These are phyloP conservation scores for Puccinia triticina DNA, from an alignment of 1,284 basidiomycete genomes.

Conservation along the genomic window DNA sequence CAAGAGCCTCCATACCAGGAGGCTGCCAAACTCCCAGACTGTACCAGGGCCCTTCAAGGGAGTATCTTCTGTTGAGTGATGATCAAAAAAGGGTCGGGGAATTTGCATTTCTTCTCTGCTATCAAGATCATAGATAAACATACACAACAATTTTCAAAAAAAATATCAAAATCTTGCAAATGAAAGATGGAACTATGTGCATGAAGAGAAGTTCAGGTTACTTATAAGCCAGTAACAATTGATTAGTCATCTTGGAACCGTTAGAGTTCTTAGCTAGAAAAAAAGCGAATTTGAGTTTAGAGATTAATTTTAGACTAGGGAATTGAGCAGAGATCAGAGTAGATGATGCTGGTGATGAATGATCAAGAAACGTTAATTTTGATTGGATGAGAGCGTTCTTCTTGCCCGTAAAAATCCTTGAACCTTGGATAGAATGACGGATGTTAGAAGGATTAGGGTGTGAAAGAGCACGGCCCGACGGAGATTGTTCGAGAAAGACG, in stretches of 20 bases:
- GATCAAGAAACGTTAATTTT: constrained; percentile 17
- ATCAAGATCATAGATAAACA: too few species aligned
- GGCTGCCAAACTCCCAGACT: too few species aligned
- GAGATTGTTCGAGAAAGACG: not conserved
- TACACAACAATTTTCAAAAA: too few species aligned
- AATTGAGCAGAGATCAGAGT: not conserved
- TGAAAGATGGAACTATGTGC: too few species aligned
- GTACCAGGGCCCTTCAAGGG: too few species aligned
- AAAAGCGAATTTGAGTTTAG: constrained; percentile 37
- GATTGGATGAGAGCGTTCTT: constrained; percentile 16
- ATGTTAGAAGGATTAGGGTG: not conserved
- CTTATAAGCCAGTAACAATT: constrained; percentile 16
- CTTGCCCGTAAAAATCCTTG: constrained; percentile 4
- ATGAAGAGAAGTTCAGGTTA: not conserved
- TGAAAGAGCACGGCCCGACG: not conserved
- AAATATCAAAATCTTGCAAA: too few species aligned
- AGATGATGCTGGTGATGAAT: not conserved
- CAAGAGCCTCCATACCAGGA: too few species aligned
- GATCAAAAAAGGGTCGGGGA: too few species aligned
- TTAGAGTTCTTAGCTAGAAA: constrained; percentile 32
- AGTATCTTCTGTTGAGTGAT: too few species aligned
- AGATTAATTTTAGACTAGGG: constrained; percentile 44
- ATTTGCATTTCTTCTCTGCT: too few species aligned
- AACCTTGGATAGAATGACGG: not conserved
- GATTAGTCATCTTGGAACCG: constrained; percentile 13